Evolutionary conservation across 441 rosid genomes (phyloP).

Genomic region (Adansonia grandidieri): DNA sequence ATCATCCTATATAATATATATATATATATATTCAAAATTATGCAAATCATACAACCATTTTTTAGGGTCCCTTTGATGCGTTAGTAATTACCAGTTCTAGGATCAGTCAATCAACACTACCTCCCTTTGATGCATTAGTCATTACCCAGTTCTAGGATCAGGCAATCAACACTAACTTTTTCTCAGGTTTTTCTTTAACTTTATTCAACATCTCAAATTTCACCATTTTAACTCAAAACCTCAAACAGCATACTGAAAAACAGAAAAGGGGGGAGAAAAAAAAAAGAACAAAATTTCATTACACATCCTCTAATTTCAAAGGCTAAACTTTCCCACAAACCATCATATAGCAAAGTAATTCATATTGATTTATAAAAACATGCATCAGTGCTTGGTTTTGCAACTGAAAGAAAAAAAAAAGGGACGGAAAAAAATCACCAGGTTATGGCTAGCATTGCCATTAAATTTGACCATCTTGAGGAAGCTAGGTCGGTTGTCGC

Average conservation of each 20-base stretch:
- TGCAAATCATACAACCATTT: no score
- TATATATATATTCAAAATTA: no score
- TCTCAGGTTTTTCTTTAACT: no score
- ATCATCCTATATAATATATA: no score
- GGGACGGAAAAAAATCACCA: neutral
- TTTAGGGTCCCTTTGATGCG: neutral
- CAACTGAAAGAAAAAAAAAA: neutral
- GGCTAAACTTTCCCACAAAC: neutral
- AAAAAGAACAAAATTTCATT: neutral
- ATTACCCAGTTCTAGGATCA: no score
- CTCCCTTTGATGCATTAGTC: no score
- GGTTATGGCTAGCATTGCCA: neutral
- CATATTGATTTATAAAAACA: no score
- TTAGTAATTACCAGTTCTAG: no score
- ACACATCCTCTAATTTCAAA: neutral
- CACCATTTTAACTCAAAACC: neutral
- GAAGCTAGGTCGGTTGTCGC: conserved; percentile 26
- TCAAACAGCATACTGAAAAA: neutral
- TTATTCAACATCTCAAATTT: no score
- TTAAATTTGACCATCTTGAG: neutral
- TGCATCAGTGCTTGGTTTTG: neutral
- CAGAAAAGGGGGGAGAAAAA: neutral
- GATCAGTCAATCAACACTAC: no score
- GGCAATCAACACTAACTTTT: no score
- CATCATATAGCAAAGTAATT: neutral